phyloP scores from a whole-genome alignment of 768 basidiomycete genomes.

The Tylopilus subfusipes region DNA sequence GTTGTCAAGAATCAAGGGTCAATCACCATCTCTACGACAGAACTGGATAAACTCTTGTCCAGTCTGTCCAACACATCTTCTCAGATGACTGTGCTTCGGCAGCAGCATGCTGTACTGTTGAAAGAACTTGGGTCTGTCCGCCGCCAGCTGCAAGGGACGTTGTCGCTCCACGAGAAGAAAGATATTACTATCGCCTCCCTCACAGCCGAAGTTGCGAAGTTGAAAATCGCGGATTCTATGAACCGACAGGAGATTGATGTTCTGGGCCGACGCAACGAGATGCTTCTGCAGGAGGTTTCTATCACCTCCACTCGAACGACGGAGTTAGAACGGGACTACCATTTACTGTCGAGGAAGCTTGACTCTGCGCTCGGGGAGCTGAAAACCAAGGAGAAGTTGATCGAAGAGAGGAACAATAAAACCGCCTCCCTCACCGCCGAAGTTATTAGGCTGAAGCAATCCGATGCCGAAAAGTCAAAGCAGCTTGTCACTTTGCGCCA shows the following conservation, averaged over 20 bases:
- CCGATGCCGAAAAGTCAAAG: neutral
- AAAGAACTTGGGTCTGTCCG: neutral
- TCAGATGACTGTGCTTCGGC: neutral
- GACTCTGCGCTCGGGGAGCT: neutral
- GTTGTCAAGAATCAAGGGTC: neutral
- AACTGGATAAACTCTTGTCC: constrained; percentile 4
- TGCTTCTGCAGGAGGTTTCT: neutral
- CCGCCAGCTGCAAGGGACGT: neutral
- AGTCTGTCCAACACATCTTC: constrained; percentile 1
- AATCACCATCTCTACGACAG: constrained; percentile 1
- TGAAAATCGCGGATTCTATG: neutral
- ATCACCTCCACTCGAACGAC: neutral
- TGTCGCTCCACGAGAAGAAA: neutral
- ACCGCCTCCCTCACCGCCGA: neutral
- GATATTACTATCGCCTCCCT: neutral
- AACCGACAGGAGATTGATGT: neutral
- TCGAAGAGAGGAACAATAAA: neutral
- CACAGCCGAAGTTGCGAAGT: neutral
- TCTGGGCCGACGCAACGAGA: neutral
- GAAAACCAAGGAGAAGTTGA: neutral
- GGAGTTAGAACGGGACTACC: neutral
- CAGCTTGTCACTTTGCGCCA: neutral
- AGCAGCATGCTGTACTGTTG: neutral
- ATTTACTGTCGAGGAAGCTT: neutral
- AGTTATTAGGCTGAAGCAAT: neutral